These are phyloP conservation scores for Talaromyces sp. DNA, from an alignment of 2,329 filamentous ascomycete genomes.

Conservation along the genomic window DNA sequence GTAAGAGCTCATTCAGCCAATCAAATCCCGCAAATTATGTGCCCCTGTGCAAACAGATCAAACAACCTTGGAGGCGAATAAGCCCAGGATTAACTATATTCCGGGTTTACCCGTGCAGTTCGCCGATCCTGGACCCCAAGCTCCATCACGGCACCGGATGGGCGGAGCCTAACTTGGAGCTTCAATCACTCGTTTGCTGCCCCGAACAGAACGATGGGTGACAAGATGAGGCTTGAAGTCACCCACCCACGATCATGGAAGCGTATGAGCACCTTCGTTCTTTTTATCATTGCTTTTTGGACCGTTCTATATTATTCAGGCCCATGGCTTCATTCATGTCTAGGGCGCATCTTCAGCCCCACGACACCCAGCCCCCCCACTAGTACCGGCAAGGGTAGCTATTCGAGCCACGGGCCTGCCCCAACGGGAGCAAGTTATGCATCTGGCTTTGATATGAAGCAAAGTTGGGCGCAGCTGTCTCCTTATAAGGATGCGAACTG, in stretches of 20 bases:
- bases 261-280: neutral
- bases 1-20: too few relatives aligned
- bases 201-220: too few relatives aligned
- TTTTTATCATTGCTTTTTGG: neutral
- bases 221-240: too few relatives aligned
- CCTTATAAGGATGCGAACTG: conserved; percentile 34
- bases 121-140: too few relatives aligned
- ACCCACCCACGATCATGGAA: neutral
- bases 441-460: conserved; percentile 36
- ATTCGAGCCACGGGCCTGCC: conserved; percentile 2
- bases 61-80: too few relatives aligned
- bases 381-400: neutral
- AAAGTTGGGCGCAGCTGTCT: conserved; percentile 35
- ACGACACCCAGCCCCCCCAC: neutral
- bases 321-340: neutral
- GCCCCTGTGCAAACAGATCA: too few relatives aligned
- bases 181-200: too few relatives aligned
- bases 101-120: too few relatives aligned
- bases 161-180: too few relatives aligned
- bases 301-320: neutral
- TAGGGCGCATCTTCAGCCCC: neutral
- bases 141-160: too few relatives aligned
- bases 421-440: conserved; percentile 29
- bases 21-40: too few relatives aligned
- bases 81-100: too few relatives aligned